These are phyloP conservation scores for Chimonanthus praecox DNA, from an alignment of 164 flowering plant species.

Conservation along the genomic window DNA sequence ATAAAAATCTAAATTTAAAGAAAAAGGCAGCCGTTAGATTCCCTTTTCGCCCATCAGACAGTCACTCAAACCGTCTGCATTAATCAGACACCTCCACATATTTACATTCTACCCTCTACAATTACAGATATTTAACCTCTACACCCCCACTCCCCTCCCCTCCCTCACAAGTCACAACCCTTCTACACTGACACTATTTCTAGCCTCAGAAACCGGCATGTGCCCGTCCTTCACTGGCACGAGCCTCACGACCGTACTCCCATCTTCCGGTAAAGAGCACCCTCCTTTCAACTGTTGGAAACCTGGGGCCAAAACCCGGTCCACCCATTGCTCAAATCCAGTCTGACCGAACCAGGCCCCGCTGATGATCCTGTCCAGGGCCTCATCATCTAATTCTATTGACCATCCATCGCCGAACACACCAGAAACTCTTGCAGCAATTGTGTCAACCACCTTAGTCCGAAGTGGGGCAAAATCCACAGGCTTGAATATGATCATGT, in stretches of 20 bases:
- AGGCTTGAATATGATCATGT: conserved; percentile 59
- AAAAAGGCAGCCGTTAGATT: background rate
- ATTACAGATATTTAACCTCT: background rate
- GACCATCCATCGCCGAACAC: conserved; percentile 30
- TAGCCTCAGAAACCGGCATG: conserved; percentile 20
- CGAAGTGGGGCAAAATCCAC: conserved; percentile 48
- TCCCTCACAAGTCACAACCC: conserved; percentile 12
- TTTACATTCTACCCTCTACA: conserved; percentile 30
- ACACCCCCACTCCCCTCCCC: background rate
- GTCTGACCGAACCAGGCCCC: conserved; percentile 66
- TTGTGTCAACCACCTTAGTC: conserved; percentile 29
- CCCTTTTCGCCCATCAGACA: background rate
- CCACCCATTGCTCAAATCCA: conserved; percentile 62
- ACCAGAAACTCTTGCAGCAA: conserved; percentile 36
- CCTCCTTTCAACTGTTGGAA: conserved; percentile 49
- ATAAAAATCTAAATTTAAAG: background rate
- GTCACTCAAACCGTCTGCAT: background rate
- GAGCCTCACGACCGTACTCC: conserved; percentile 32
- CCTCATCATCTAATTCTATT: conserved; percentile 49
- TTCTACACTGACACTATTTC: conserved; percentile 24
- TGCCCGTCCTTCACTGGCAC: conserved; percentile 26
- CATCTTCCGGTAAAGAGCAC: conserved; percentile 15
- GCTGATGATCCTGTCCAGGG: conserved; percentile 54
- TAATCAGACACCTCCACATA: conserved; percentile 19
- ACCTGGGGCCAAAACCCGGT: conserved; percentile 56